Base-by-base conservation (phyloP, 148 eudicot genomes). In the Chenopodium album region DNA sequence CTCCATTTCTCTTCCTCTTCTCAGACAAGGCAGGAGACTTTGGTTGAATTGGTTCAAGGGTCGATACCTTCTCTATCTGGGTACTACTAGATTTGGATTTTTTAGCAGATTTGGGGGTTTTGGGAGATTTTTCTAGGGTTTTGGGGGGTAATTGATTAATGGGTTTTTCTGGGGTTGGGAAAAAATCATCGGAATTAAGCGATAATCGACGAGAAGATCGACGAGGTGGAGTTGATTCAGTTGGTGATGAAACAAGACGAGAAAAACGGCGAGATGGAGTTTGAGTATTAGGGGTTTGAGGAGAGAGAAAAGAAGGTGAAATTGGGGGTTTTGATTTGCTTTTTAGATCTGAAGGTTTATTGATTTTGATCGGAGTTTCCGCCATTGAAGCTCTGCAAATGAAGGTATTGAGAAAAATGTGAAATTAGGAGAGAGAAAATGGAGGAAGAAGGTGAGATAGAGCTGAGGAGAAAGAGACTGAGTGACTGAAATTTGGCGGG, bases 281-380 rank as follows among this genome's bases (percentile, higher is more conserved):
- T 65, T 79, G 26, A 72, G 89, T 75, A 54, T 79, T 82, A 0
- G 98, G 98, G 47, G 98, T 91, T 67, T 81, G 50, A 44, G 88
- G 85, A 52, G 92, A 89, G 44, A 88, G 59, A 16, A 83, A 81
- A 59, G 83, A 81, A 66, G 83, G 77, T 13, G 88, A 79, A 73
- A 72, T 76, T 79, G 74, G 67, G 76, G 65, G 66, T 28, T 85
- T 77, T 41, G 19, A 56, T 74, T 56, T 79, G 71, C 78, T 83
- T 31, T 67, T 74, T 60, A 71, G 84, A 78, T 82, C 73, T 82
- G 76, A 73, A 23, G 76, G 44, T 4, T 78, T 82, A 64, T 17
- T 70, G 31, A 78, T 22, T 76, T 79, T 88, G 47, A 81, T 85
- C 1, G 97, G 91, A 6, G 93, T 90, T 60, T 76, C 85, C 65